Base-by-base conservation (phyloP, 1,139 yeast genomes). In the Geotrichum restrictum region DNA sequence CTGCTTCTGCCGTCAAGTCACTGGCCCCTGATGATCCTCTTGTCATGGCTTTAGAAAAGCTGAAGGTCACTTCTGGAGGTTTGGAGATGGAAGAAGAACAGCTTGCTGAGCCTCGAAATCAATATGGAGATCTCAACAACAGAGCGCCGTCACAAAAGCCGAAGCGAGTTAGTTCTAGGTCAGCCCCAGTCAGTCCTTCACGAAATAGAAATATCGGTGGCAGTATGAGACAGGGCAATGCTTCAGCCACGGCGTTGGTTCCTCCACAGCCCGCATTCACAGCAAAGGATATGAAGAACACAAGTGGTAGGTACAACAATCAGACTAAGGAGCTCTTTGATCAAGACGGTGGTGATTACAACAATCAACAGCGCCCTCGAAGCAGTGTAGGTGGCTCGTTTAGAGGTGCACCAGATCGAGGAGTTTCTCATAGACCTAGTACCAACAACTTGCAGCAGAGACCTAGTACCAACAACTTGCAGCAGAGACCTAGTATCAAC, bases 1-100 rank as follows among this genome's bases (percentile, higher is more conserved):
- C 65, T 3, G 52, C 61, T 3, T 61, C 64, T 16, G 59, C 61
- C 6, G 58, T 60, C 48, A 63, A 63, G 55, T 45, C 59, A 14
- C 42, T 63, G 45, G 54, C 65, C 10, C 53, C 59, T 42, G 72
- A 68, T 22, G 81, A 77, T 57, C 80, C 76, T 63, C 75, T 70
- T 73, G 83, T 69, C 63, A 82, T 74, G 71, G 89, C 69, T 53
- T 64, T 85, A 49, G 87, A 83, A 62, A 84, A 82, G 59, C 74
- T 85, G 61, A 83, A 82, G 62, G 69, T 78, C 19, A 60, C 61
- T 7, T 24, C 52, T 8, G 47, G 51, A 10, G 43, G 43, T n/a
- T 18, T 53, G 7, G 19, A 16, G 3, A 21, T 11, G 11, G 45
- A 37, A 16, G 16, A 32, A 14, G 43, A 16, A 13, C 48, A 29